phyloP scores from a whole-genome alignment of 176 grass and related monocot species.

The Tillandsia leiboldiana region DNA sequence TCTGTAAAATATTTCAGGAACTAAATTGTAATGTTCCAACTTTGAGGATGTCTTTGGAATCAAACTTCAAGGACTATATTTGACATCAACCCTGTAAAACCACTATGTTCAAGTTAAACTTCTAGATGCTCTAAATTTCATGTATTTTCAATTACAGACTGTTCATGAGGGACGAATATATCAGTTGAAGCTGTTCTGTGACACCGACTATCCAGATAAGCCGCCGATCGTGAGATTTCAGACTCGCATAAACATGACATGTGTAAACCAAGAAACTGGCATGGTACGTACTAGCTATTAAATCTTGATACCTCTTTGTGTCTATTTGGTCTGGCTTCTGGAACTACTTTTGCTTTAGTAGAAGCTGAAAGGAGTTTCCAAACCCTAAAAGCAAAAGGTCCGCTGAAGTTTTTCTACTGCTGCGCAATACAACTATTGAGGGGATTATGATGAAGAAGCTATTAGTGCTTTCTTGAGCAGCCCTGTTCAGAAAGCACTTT shows the following conservation, averaged over 20 bases:
- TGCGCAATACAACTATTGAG: background rate
- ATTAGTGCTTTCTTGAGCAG: no score
- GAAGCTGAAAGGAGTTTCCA: no score
- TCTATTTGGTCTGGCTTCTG: no score
- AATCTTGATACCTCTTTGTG: background rate
- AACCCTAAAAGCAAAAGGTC: no score
- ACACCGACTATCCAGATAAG: constrained; percentile 70
- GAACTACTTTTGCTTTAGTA: no score
- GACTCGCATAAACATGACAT: constrained; percentile 59
- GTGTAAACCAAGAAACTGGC: constrained; percentile 55
- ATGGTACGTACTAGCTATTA: constrained; percentile 31
- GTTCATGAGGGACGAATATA: constrained; percentile 80
- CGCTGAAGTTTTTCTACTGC: background rate
- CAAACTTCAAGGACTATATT: no score
- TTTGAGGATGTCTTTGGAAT: no score
- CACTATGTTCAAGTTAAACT: no score
- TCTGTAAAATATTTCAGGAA: no score
- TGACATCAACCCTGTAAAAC: no score
- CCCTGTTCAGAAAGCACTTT: no score
- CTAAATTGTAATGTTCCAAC: no score
- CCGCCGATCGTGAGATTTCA: constrained; percentile 62
- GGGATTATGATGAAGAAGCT: constrained; percentile 3
- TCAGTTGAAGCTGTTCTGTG: constrained; percentile 64
- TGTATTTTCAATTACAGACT: constrained; percentile 29
- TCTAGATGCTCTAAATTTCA: background rate